Evolutionary conservation across 1,139 yeast species (phyloP).

Genomic region (Sugiyamaella novakii): DNA sequence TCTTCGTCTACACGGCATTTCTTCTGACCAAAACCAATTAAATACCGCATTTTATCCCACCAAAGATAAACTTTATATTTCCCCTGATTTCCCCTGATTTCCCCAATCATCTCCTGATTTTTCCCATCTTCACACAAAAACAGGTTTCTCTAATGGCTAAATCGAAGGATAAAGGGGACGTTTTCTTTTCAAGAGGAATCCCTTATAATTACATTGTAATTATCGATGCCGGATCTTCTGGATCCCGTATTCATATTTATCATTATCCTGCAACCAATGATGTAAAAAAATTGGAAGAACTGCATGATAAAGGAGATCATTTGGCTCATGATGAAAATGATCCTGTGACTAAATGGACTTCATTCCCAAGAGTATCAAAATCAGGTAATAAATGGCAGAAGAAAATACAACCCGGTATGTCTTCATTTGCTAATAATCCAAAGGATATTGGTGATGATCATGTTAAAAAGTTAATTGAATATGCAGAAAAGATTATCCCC

Average conservation of each 20-base stretch:
- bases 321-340: slow-evolving; percentile 10
- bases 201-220: slow-evolving; percentile 52
- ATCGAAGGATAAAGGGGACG: slow-evolving; percentile 24
- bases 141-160: too few species aligned
- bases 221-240: slow-evolving; percentile 83
- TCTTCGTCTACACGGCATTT: background rate
- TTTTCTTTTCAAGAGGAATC: slow-evolving; percentile 23
- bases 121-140: too few species aligned
- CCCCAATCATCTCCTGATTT: background rate
- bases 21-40: too few species aligned
- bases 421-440: slow-evolving; percentile 54
- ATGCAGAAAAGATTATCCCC: slow-evolving; percentile 63
- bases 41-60: too few species aligned
- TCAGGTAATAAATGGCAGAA: slow-evolving; percentile 58
- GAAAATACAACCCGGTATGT: slow-evolving; percentile 68
- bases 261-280: slow-evolving; percentile 57
- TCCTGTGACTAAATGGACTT: slow-evolving; percentile 11
- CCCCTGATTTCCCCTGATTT: background rate
- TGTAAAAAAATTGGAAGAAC: slow-evolving; percentile 27
- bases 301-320: slow-evolving; percentile 23
- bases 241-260: slow-evolving; percentile 74
- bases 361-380: slow-evolving; percentile 48
- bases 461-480: slow-evolving; percentile 53
- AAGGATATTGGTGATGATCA: slow-evolving; percentile 61
- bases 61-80: too few species aligned